These are phyloP conservation scores for Amauroascus niger DNA, from an alignment of 2,329 filamentous ascomycete species.

Conservation along the genomic window DNA sequence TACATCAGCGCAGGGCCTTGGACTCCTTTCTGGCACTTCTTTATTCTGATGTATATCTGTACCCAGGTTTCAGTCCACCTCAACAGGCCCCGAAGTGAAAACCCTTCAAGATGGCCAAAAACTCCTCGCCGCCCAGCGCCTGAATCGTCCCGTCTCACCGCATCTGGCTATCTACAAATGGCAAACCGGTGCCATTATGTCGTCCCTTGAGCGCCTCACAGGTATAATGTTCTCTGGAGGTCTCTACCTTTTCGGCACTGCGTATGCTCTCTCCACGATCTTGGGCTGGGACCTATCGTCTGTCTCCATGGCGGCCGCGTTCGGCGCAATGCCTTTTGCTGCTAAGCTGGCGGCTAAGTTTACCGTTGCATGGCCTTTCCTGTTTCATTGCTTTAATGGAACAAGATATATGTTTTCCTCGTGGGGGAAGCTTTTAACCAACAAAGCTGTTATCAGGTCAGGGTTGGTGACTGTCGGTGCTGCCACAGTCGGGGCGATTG, in stretches of 20 bases:
- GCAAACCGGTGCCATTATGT: conserved; percentile 72
- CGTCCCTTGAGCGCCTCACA: conserved; percentile 70
- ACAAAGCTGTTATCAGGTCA: not conserved
- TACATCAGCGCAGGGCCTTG: not conserved
- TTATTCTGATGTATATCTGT: not conserved
- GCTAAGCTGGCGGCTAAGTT: conserved; percentile 53
- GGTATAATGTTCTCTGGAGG: conserved; percentile 60
- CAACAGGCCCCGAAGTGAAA: not conserved
- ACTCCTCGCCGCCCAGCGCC: conserved; percentile 69
- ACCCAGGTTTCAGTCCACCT: not conserved
- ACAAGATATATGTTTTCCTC: not conserved
- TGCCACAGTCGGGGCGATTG: not conserved
- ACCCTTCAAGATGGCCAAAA: conserved; percentile 7
- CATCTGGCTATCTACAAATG: conserved; percentile 78
- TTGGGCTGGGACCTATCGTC: conserved; percentile 61
- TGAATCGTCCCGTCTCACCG: conserved; percentile 68
- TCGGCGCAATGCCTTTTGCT: conserved; percentile 51
- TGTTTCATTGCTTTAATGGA: conserved; percentile 43
- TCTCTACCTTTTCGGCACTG: conserved; percentile 68
- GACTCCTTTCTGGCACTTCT: not conserved
- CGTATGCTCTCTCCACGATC: conserved; percentile 70
- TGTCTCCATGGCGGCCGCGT: conserved; percentile 52
- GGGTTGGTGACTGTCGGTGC: not conserved
- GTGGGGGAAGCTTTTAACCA: not conserved
- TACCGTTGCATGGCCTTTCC: conserved; percentile 53